Base-by-base conservation (phyloP, 2,329 filamentous ascomycete genomes). In the Penicillium nordicum region DNA sequence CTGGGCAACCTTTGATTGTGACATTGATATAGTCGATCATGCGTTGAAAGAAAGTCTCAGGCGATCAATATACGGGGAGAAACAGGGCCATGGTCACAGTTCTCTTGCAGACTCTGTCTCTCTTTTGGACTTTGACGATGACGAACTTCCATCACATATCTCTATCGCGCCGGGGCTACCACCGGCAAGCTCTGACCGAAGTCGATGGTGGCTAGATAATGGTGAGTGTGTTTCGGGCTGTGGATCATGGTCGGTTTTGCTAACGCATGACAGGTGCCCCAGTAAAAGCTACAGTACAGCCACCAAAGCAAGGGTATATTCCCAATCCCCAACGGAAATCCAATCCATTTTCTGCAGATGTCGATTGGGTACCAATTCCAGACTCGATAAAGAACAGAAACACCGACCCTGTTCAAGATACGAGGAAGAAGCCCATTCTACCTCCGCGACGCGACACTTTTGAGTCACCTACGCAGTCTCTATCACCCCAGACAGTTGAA, bases 1-100 rank as follows among this genome's bases (percentile, higher is more conserved):
- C 0, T 97, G 90, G 74, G 92, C 91, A 12, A 85, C 86, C 0
- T 99, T 99, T 69, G 84, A 91, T 63, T 95, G 92, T 73, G 84
- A 82, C 1, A 88, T 97, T 50, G 92, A 81, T 62, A 86, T 94
- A 43, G 79, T 97, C 11, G 84, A 99, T 63, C 90, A 96, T 70
- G 76, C 74, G 25, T 78, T 82, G 51, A 91, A 90, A 63, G 87
- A 92, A 59, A 75, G 78, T 4, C 85, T 97, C 45, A 89, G 88
- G 67, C 83, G 83, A 32, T 82, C 88, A 50, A 79, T 97, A 11
- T 97, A 97, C 70, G 79, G 82, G 23, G 80, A 80, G 61, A 84
- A 87, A 44, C 88, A 86, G 16, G 82, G 84, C 50, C 80, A 83
- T 8, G 85, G 91, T 34, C 79, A 78, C n/a, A 82, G 85, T 50